Conservation (phyloP, 306 rosid genomes). For the Lupinus albus region DNA sequence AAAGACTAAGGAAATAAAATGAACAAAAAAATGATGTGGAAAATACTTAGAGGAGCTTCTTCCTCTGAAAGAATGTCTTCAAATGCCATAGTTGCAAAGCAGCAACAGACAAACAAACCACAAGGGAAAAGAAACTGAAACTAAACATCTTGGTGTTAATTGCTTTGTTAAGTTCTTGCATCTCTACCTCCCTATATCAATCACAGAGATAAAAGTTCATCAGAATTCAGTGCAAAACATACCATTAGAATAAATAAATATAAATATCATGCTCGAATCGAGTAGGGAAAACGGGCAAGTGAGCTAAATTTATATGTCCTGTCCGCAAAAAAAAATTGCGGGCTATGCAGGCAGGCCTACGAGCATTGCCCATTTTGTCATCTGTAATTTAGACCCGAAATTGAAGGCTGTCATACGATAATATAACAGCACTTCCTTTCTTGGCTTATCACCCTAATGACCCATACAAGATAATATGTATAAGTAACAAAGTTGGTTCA, state of each 20-base stretch:
- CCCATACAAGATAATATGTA: conserved; percentile 3
- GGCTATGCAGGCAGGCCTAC: too few species aligned
- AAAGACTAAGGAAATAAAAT: background rate
- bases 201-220: conserved; percentile 18
- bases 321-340: too few species aligned
- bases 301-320: too few species aligned
- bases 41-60: conserved; percentile 69
- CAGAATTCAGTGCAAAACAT: conserved; percentile 24
- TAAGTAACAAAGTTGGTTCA: too few species aligned
- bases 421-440: background rate
- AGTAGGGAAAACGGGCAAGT: too few species aligned
- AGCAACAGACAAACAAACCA: conserved; percentile 85
- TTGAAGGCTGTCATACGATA: conserved; percentile 5
- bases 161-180: conserved; percentile 79
- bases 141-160: conserved; percentile 78
- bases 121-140: conserved; percentile 73
- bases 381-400: background rate
- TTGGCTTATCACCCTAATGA: conserved; percentile 8
- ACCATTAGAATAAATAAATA: conserved; percentile 26
- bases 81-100: conserved; percentile 90
- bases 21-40: conserved; percentile 17
- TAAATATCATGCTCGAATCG: background rate
- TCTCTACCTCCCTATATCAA: conserved; percentile 77
- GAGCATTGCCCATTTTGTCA: too few species aligned
- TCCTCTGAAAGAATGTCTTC: conserved; percentile 90